Base-by-base conservation (phyloP, 495 filamentous ascomycete species). In the Rostrohypoxylon terebratum region DNA sequence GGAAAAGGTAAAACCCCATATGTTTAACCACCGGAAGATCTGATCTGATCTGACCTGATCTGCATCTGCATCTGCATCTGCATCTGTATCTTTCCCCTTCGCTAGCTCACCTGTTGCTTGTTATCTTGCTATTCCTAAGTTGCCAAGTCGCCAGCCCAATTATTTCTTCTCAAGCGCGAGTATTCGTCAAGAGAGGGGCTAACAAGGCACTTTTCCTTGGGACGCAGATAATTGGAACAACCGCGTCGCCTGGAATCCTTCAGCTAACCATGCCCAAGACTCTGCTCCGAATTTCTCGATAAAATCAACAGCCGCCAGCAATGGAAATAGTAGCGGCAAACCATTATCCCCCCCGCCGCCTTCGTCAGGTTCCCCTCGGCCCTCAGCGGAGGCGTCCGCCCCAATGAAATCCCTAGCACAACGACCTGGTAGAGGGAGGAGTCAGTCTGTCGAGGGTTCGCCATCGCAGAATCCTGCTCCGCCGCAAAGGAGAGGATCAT, bases 401-500 rank as follows among this genome's bases (percentile, higher is more conserved):
- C n/a, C 69, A n/a, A 59, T 68, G 1, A 77, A 64, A 33, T 34
- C 72, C 28, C 66, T 75, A 64, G 72, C 77, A n/a, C 72, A 69
- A 61, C 74, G 72, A 23, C 31, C 60, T 5, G 65, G 66, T 33
- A 74, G 71, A 48, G 16, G 63, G 20, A 75, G 76, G 48, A 76
- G 66, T 42, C 60, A 68, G 53, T 77, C 76, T 9, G 60, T 38
- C 33, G 76, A 76, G 7, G 58, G 55, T 16, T 62, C 66, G 36
- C 23, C 66, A 3, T 31, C 63, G 7, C 69, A 60, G 18, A 75
- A 71, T 69, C 59, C 59, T 18, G 73, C 71, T 25, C 74, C 84
- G 1, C 77, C 81, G 0, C 82, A 85, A 59, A 84, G 94, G 62
- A 84, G 91, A 64, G 91, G 88, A 44, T 97, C 94, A 20, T 99